Evolutionary conservation across 345 rosid species (phyloP).

Genomic region (Odontarrhena argentea): DNA sequence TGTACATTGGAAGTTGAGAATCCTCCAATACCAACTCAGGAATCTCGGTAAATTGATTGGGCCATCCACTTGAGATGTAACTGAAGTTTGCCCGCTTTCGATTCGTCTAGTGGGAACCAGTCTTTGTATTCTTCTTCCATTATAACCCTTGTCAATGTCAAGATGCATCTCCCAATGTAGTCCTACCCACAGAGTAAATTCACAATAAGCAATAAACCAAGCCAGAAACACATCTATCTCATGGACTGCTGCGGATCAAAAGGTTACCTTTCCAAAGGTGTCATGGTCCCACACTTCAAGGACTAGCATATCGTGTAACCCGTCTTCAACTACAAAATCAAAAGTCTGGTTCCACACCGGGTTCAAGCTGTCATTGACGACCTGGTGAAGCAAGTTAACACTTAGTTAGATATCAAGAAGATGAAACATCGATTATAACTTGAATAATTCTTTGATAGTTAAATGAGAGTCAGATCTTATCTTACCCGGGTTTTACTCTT

Average conservation of each 20-base stretch:
- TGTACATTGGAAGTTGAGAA: constrained; percentile 34
- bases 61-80: constrained; percentile 91
- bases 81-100: constrained; percentile 68
- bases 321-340: constrained; percentile 97
- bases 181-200: constrained; percentile 51
- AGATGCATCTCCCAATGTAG: constrained; percentile 90
- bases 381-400: constrained; percentile 49
- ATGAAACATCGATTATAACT: background rate
- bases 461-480: constrained; percentile 25
- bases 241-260: background rate
- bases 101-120: constrained; percentile 59
- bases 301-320: constrained; percentile 94
- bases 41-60: constrained; percentile 80
- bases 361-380: constrained; percentile 83
- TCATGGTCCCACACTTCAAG: constrained; percentile 95
- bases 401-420: constrained; percentile 7
- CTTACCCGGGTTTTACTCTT: constrained; percentile 81
- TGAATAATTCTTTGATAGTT: constrained; percentile 18
- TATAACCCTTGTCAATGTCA: constrained; percentile 93
- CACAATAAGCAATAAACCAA: background rate
- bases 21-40: constrained; percentile 41
- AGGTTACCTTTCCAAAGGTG: constrained; percentile 92
- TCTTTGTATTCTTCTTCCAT: constrained; percentile 86
- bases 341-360: constrained; percentile 99
- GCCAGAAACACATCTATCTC: background rate